Evolutionary conservation across 768 basidiomycete genomes (phyloP).

Genomic region (Lentinus tigrinus): DNA sequence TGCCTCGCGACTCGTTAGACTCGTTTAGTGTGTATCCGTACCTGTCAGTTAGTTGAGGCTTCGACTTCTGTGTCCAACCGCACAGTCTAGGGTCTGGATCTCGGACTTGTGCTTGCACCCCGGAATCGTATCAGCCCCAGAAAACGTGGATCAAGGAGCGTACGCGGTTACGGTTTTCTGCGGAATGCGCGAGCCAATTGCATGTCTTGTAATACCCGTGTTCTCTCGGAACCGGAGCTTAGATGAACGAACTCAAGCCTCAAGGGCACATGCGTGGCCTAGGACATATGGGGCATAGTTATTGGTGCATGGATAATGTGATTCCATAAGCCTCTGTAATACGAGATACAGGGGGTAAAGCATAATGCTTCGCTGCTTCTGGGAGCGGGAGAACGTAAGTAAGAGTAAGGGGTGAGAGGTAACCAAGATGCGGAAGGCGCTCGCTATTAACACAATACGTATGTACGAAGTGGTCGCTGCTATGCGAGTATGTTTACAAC

Average conservation of each 20-base stretch:
- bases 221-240: too few species aligned
- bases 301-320: background rate
- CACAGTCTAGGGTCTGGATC: background rate
- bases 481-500: conserved; percentile 12
- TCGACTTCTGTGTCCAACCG: background rate
- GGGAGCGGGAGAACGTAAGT: too few species aligned
- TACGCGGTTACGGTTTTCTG: background rate
- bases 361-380: too few species aligned
- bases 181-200: background rate
- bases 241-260: too few species aligned
- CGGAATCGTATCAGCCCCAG: conserved; percentile 12
- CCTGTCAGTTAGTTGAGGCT: background rate
- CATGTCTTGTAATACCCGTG: too few species aligned
- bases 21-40: background rate
- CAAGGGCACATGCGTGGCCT: too few species aligned
- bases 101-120: conserved; percentile 5
- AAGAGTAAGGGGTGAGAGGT: too few species aligned
- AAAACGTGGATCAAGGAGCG: conserved; percentile 14
- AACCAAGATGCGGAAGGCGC: background rate
- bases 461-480: conserved; percentile 8
- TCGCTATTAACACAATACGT: conserved; percentile 1
- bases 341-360: too few species aligned
- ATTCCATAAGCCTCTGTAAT: background rate
- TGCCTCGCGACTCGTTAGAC: background rate
- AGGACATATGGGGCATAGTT: background rate